Percentiles rank a stretch among this genome's conserved stretches.
phyloP scores from a whole-genome alignment of 1,284 basidiomycete genomes.

The Taiwanofungus camphoratus region DNA sequence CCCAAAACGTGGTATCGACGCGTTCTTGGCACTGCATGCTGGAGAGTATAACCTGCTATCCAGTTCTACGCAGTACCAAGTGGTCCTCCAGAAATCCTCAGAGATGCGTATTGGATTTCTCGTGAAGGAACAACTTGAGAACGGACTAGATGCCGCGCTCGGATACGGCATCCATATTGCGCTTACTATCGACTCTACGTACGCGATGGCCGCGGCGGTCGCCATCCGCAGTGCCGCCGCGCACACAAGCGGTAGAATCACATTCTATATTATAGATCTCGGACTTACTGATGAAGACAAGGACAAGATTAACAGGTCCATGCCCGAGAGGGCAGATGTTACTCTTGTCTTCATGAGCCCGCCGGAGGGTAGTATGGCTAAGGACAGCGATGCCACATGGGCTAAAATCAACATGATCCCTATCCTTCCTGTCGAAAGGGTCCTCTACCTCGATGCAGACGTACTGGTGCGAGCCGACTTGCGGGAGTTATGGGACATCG shows the following conservation, averaged over 20 bases:
- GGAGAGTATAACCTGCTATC: conserved; percentile 43
- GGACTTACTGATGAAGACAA: conserved; percentile 35
- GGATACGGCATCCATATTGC: conserved; percentile 46
- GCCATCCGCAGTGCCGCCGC: conserved; percentile 38
- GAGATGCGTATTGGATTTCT: conserved; percentile 54
- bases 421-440: conserved; percentile 43
- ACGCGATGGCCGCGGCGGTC: conserved; percentile 45
- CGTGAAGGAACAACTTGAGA: conserved; percentile 17
- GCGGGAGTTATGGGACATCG: conserved; percentile 38
- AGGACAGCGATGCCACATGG: conserved; percentile 35
- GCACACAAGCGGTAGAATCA: conserved; percentile 35
- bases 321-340: conserved; percentile 24
- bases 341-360: conserved; percentile 39
- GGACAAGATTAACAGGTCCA: conserved; percentile 29
- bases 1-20: conserved; percentile 50
- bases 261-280: conserved; percentile 45
- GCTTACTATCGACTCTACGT: conserved; percentile 37
- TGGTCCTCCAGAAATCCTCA: conserved; percentile 42
- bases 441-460: conserved; percentile 51
- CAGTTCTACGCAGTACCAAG: conserved; percentile 39
- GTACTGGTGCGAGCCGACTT: conserved; percentile 40
- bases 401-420: conserved; percentile 45
- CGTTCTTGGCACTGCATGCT: conserved; percentile 44
- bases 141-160: conserved; percentile 22
- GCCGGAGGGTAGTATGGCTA: conserved; percentile 27